Base-by-base conservation (phyloP, 306 rosid genomes). In the Cyclanthera cordifolia region DNA sequence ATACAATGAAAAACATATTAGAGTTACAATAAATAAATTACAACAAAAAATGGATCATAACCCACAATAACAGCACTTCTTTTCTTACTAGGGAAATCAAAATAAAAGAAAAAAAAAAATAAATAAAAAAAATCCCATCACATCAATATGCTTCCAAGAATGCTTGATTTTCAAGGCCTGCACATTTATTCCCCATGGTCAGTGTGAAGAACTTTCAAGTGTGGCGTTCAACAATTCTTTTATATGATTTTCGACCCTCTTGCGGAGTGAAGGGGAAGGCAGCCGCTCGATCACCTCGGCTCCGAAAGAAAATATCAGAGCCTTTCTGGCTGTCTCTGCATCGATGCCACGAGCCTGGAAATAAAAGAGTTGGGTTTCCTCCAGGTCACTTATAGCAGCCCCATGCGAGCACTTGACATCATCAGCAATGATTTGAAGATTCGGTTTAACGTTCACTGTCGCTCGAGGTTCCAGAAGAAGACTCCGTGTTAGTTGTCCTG, bases 391-490 rank as follows among this genome's bases (percentile, higher is more conserved):
- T 72, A 93, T 90, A 30, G 99, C 99, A 73, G 95, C 96, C 72
- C 96, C 99, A 72, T 93, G 99, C 8, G 99, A 93, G 71, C 99
- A 93, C 78, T 87, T 90, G 50, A 93, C 99, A 8, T 93, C 91
- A 48, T 93, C 86, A 0, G 99, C 96, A 45, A 93, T 82, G 53
- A 93, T 93, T 71, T 90, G 99, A 73, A 93, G 99, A 83, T 93
- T 93, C 2, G 96, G 99, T 66, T 93, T 90, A 37, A 90, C 87
- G 67, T 93, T 90, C 55, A 90, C 91, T 6, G 91, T 86, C 2
- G 96, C 99, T 30, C 94, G 94, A 54, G 99, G 96, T 73, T 87
- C 95, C 17, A 93, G 91, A 25, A 93, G 95, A 79, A 93, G 96
- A 77, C 90, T 87, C 79, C 96, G 83, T 34, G 96, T 83, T 69